Evolutionary conservation across 176 grass and related monocot species (phyloP), one percentile per base, ranked within the genome.

Genomic region (Oryza punctata): DNA sequence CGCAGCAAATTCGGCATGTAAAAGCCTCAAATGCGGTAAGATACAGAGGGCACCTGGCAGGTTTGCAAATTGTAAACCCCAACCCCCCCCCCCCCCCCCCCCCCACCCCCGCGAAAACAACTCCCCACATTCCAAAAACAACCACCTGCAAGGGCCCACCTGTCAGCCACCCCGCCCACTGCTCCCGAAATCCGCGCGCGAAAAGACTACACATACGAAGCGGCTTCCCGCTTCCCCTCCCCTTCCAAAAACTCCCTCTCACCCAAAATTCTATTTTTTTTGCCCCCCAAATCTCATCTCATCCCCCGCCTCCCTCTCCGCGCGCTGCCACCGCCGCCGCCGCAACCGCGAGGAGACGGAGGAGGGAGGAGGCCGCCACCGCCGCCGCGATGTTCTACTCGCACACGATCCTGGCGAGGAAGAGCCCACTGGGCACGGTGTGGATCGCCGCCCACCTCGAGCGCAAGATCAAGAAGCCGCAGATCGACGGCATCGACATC

Each of bases 391-490:
- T 98, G 93, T 98, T 98, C 91, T 98, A 95, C 84, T 98, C 93
- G 12, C 96, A 93, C 75, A 90, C 89, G 15, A 85, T 98, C 72
- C 89, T 98, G 18, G 96, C 85, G 19, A 78, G 83, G 87, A 98
- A 98, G 60, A 90, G 82, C 76, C 78, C 93, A 19, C 68, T 95
- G 12, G 85, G 89, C 29, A 89, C 89, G 54, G 87, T 98, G 54
- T 98, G 93, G 96, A 90, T 98, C 69, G 96, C 96, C 35, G 96
- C 96, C 54, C 96, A 98, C 85, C 83, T 98, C 24, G 83, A 98
- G 91, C 72, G 90, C 80, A 95, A 88, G 90, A 89, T 95, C 46
- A 98, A 98, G 89, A 95, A 92, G 78, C 77, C 73, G 66, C 96
- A 95, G 80, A 83, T 98, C 80, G 93, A 98, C 32, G 88, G 78